Percentiles rank a stretch among this genome's conserved stretches.
phyloP scores from a whole-genome alignment of 2,329 filamentous ascomycete species.

The Pyricularia sp. region DNA sequence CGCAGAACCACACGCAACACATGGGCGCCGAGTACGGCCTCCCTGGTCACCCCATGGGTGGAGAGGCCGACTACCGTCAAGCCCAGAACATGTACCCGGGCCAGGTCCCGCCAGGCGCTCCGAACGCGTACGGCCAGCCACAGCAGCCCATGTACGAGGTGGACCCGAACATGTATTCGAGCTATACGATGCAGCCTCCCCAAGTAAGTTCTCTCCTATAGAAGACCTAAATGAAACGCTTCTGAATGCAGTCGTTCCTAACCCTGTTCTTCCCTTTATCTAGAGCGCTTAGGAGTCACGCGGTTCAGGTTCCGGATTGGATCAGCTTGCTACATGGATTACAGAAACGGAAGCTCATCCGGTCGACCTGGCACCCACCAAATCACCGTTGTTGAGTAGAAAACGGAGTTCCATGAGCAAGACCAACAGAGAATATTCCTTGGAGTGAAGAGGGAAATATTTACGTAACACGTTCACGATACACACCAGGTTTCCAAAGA shows the following conservation, averaged over 20 bases:
- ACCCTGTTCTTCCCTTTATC: not conserved
- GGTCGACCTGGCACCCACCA: not conserved
- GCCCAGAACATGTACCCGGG: conserved; percentile 74
- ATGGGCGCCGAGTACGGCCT: conserved; percentile 39
- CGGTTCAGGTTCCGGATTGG: not conserved
- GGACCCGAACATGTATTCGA: conserved; percentile 71
- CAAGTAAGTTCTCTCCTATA: conserved; percentile 48
- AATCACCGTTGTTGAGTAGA: not conserved
- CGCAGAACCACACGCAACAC: conserved; percentile 49
- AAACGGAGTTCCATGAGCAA: not conserved
- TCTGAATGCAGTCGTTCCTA: not conserved
- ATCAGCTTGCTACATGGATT: not conserved
- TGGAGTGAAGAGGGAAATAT: not conserved
- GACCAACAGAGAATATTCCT: not conserved
- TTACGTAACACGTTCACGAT: not conserved
- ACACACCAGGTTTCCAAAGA: not conserved
- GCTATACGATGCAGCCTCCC: conserved; percentile 71
- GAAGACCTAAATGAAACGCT: not conserved
- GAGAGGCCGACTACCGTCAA: conserved; percentile 71
- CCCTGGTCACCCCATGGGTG: conserved; percentile 50
- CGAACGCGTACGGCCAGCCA: conserved; percentile 66
- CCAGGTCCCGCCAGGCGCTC: conserved; percentile 65
- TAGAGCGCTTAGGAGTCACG: not conserved
- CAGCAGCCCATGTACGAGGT: conserved; percentile 76
- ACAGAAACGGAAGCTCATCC: not conserved